Conservation (phyloP, 163 green algal genomes). For the Coccomyxa subellipsoidea region DNA sequence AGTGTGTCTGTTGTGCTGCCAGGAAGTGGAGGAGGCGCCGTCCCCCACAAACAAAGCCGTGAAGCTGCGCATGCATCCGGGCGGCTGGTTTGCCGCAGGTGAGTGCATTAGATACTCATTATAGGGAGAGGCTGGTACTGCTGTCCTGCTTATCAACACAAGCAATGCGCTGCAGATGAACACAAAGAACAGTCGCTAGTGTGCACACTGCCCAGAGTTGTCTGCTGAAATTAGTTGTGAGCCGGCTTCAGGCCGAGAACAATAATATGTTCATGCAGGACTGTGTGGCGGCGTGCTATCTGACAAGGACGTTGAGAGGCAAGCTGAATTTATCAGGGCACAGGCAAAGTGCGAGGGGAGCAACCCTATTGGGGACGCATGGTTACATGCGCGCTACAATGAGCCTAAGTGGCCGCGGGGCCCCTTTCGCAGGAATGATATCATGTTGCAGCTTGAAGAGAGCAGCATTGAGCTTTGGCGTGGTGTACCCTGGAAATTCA, state of each 20-base stretch:
- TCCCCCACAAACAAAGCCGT: neutral
- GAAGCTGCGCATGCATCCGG: neutral
- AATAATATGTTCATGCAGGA: neutral
- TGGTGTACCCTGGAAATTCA: conserved; percentile 9
- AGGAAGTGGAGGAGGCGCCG: neutral
- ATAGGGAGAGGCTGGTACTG: neutral
- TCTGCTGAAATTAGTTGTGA: neutral
- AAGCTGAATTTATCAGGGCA: neutral
- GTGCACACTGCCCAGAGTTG: neutral
- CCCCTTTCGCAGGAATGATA: conserved; percentile 25
- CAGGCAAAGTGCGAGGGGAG: neutral
- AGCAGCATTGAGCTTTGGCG: conserved; percentile 25
- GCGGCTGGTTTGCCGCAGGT: conserved; percentile 1
- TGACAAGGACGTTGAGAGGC: neutral
- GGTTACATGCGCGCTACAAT: conserved; percentile 18
- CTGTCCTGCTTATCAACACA: neutral
- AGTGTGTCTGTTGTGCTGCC: no score
- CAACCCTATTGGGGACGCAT: neutral
- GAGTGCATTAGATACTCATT: neutral
- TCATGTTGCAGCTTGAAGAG: conserved; percentile 20
- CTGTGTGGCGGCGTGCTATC: conserved; percentile 1
- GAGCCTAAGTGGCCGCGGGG: conserved; percentile 15
- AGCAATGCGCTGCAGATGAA: neutral
- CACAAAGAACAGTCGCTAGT: neutral
- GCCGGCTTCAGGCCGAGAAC: neutral